These are phyloP conservation scores for Ormosia emarginata DNA, from an alignment of 306 rosid species.

Conservation along the genomic window DNA sequence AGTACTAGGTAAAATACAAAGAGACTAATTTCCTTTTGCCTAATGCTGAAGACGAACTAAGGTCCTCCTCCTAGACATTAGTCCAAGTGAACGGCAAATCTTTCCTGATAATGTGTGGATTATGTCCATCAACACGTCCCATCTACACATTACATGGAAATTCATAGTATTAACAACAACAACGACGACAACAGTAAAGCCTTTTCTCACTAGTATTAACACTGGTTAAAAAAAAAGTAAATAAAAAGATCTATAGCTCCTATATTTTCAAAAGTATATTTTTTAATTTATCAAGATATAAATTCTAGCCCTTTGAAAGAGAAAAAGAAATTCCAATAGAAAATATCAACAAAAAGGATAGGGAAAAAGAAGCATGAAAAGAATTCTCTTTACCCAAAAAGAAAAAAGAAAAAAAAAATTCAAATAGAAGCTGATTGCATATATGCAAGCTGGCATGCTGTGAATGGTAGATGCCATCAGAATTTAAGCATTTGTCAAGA, in stretches of 20 bases:
- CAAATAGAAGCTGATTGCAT: not conserved
- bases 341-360: not conserved
- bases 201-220: not conserved
- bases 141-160: conserved; percentile 53
- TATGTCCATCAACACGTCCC: conserved; percentile 90
- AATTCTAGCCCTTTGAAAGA: not conserved
- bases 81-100: conserved; percentile 72
- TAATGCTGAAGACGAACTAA: conserved; percentile 34
- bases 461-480: not conserved
- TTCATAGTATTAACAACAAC: not conserved
- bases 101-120: conserved; percentile 59
- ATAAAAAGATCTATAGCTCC: too few species aligned
- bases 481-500: not conserved
- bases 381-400: too few species aligned
- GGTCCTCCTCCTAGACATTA: conserved; percentile 59
- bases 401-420: too few species aligned
- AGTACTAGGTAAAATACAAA: not conserved
- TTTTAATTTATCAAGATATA: not conserved
- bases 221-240: not conserved
- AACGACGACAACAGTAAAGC: too few species aligned
- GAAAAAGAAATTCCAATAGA: not conserved
- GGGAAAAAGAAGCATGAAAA: not conserved
- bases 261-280: not conserved
- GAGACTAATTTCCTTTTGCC: conserved; percentile 39
- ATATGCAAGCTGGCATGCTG: not conserved